A percentile compares a stretch with the other conserved stretches of the same genome.
Conservation (phyloP, 208 protist species). For the Leishmania amazonensis region DNA sequence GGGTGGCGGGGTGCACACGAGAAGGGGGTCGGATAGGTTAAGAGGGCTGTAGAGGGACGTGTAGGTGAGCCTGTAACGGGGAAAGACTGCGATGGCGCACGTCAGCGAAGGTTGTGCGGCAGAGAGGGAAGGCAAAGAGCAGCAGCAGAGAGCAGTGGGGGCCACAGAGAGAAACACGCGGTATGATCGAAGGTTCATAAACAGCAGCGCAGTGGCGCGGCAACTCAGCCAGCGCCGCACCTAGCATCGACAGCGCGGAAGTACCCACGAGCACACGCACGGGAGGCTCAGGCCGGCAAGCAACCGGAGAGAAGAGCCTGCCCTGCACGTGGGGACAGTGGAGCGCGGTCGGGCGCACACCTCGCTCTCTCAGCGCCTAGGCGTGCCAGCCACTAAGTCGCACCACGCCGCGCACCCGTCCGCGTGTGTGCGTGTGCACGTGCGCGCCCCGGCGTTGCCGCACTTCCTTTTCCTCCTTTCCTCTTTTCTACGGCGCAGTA, state of each 20-base stretch:
- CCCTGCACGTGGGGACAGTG: too few relatives aligned
- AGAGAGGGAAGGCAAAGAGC: not conserved
- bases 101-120: not conserved
- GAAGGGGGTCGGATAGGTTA: not conserved
- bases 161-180: not conserved
- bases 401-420: not conserved
- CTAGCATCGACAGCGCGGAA: not conserved
- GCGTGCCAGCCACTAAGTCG: not conserved
- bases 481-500: slow-evolving; percentile 1
- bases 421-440: not conserved
- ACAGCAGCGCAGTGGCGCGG: not conserved
- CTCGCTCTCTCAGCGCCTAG: not conserved
- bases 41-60: not conserved
- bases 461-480: not conserved
- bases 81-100: not conserved
- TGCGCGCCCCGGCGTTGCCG: not conserved
- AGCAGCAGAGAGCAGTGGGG: not conserved
- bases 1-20: not conserved
- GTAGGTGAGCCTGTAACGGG: not conserved
- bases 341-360: not conserved
- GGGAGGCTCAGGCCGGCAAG: not conserved
- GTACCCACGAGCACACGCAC: not conserved
- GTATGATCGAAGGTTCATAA: not conserved
- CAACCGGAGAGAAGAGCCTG: not conserved
- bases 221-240: not conserved